phyloP scores from a whole-genome alignment of 2,329 filamentous ascomycete genomes.

The Beauveria sp. region DNA sequence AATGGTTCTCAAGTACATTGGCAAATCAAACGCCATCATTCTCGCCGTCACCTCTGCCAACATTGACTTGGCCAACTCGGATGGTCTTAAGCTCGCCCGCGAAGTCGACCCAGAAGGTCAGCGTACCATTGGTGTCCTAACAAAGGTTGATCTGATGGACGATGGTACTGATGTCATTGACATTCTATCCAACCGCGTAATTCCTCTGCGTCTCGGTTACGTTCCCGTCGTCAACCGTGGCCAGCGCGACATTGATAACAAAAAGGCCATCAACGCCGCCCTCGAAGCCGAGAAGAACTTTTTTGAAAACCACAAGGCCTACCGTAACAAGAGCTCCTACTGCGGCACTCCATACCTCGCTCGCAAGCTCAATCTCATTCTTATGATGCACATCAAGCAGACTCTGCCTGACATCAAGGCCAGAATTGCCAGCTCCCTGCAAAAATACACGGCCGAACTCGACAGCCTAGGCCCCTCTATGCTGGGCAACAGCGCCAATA shows the following conservation, averaged over 20 bases:
- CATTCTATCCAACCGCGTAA: constrained; percentile 94
- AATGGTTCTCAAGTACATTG: constrained; percentile 98
- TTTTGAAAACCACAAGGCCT: constrained; percentile 97
- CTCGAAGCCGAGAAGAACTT: constrained; percentile 93
- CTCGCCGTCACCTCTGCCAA: constrained; percentile 94
- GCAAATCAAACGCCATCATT: constrained; percentile 97
- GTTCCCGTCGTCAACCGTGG: constrained; percentile 97
- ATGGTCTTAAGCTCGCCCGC: constrained; percentile 89
- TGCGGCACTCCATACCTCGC: constrained; percentile 96
- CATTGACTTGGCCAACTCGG: constrained; percentile 96
- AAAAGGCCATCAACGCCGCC: constrained; percentile 84
- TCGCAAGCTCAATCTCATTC: constrained; percentile 92
- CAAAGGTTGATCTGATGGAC: constrained; percentile 99
- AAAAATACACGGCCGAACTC: constrained; percentile 84
- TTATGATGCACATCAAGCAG: constrained; percentile 99
- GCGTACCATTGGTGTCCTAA: constrained; percentile 94
- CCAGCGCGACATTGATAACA: constrained; percentile 97
- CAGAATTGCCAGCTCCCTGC: constrained; percentile 84
- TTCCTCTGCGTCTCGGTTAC: constrained; percentile 88
- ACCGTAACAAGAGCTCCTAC: constrained; percentile 97
- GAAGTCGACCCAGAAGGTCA: constrained; percentile 97
- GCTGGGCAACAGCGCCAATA: constrained; percentile 92
- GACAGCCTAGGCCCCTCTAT: constrained; percentile 82
- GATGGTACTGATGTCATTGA: constrained; percentile 97
- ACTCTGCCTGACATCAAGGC: constrained; percentile 98